phyloP scores from a whole-genome alignment of 78 protist species.

The Dictyostelium citrinum region DNA sequence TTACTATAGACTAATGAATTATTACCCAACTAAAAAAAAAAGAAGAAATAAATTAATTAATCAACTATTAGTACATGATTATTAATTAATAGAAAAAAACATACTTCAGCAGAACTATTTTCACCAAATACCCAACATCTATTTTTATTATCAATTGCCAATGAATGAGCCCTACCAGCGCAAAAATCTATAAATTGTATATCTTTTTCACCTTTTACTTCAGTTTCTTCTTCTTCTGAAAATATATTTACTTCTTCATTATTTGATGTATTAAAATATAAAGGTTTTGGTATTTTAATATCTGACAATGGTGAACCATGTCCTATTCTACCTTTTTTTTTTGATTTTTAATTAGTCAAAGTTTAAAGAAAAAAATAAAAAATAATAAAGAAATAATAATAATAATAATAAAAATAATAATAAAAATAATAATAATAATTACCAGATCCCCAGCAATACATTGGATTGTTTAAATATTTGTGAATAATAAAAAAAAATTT shows the following conservation, averaged over 20 bases:
- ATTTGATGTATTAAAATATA: not conserved
- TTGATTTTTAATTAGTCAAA: not conserved
- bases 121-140: conserved; percentile 17
- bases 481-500: no score
- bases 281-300: not conserved
- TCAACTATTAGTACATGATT: no score
- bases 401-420: no score
- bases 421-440: not conserved
- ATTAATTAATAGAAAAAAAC: no score
- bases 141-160: not conserved
- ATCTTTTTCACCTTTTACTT: not conserved
- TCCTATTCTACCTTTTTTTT: not conserved
- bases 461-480: not conserved
- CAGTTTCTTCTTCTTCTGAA: not conserved
- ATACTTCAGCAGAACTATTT: not conserved
- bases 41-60: no score
- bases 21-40: not conserved
- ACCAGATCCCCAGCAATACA: not conserved
- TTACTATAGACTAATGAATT: not conserved
- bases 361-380: not conserved
- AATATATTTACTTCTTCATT: not conserved
- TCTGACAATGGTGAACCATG: not conserved
- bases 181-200: not conserved
- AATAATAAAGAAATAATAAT: not conserved
- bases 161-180: not conserved